Conservation (phyloP, 371 early-diverging fungal genomes). For the Conidiobolus incongruus region DNA sequence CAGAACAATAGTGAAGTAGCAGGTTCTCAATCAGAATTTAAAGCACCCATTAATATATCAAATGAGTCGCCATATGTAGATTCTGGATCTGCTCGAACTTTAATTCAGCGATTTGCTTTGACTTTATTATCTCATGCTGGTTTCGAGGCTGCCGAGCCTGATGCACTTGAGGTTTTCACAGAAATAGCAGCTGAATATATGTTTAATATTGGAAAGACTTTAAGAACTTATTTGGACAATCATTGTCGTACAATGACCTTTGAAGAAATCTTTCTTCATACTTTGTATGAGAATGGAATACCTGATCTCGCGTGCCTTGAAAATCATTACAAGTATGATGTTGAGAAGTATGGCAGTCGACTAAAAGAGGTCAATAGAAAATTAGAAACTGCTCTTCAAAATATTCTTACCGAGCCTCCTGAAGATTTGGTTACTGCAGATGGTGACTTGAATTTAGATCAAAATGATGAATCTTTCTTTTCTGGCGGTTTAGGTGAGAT, state of each 20-base stretch:
- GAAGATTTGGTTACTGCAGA: neutral
- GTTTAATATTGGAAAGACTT: slow-evolving; percentile 53
- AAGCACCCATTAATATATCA: neutral
- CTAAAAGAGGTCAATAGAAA: slow-evolving; percentile 47
- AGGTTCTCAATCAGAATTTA: neutral
- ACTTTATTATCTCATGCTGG: slow-evolving; percentile 66
- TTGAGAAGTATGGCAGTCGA: slow-evolving; percentile 38
- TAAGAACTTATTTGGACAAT: slow-evolving; percentile 54
- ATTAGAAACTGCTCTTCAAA: slow-evolving; percentile 37
- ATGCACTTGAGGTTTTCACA: slow-evolving; percentile 45
- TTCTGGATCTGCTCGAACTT: slow-evolving; percentile 23
- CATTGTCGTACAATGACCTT: slow-evolving; percentile 41
- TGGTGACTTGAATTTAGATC: neutral
- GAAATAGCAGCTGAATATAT: slow-evolving; percentile 59
- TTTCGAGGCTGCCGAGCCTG: slow-evolving; percentile 44
- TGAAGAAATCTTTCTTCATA: slow-evolving; percentile 68
- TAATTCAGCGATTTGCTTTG: slow-evolving; percentile 32
- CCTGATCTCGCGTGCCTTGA: slow-evolving; percentile 36
- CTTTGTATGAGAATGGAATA: slow-evolving; percentile 63
- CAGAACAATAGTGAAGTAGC: neutral
- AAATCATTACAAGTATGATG: slow-evolving; percentile 48
- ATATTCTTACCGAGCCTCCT: slow-evolving; percentile 16
- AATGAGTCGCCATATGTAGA: slow-evolving; percentile 33
- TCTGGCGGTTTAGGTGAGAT: slow-evolving; percentile 66
- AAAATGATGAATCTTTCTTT: slow-evolving; percentile 2